phyloP scores from a whole-genome alignment of 805 yeast genomes.

The Zygoascus flipseniorum region DNA sequence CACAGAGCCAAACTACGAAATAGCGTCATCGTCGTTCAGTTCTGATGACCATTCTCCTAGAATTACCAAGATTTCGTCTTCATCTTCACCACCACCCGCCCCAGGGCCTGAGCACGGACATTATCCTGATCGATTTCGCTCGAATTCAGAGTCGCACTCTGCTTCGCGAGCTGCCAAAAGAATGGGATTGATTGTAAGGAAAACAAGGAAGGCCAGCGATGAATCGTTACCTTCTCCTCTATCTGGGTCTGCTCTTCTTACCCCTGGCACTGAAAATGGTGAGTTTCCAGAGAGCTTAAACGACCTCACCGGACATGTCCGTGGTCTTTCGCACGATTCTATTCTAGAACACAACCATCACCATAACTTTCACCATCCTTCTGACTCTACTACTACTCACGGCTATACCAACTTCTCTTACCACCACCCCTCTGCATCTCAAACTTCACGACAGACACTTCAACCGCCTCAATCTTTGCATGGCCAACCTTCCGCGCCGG shows the following conservation, averaged over 20 bases:
- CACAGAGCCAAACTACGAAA: neutral
- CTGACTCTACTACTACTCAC: neutral
- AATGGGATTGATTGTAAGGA: constrained; percentile 63
- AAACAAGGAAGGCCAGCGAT: constrained; percentile 7
- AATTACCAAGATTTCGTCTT: neutral
- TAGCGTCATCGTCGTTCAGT: neutral
- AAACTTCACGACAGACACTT: neutral
- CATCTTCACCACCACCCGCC: neutral
- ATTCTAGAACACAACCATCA: neutral
- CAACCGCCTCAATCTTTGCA: neutral
- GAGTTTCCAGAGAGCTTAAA: constrained; percentile 2
- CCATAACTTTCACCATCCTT: neutral
- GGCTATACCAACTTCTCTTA: neutral
- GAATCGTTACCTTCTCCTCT: constrained; percentile 3
- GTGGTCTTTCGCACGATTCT: constrained; percentile 14
- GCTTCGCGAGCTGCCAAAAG: constrained; percentile 63
- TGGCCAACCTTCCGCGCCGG: constrained; percentile 2
- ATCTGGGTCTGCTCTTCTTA: constrained; percentile 22
- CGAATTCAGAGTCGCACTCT: constrained; percentile 36
- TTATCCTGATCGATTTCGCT: constrained; percentile 24
- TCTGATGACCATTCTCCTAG: neutral
- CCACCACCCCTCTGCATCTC: neutral
- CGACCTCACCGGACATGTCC: constrained; percentile 7
- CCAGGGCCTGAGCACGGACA: neutral
- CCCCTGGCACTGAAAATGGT: neutral